Evolutionary conservation across 2,329 filamentous ascomycete species (phyloP).

Genomic region (Xylaria sp.): DNA sequence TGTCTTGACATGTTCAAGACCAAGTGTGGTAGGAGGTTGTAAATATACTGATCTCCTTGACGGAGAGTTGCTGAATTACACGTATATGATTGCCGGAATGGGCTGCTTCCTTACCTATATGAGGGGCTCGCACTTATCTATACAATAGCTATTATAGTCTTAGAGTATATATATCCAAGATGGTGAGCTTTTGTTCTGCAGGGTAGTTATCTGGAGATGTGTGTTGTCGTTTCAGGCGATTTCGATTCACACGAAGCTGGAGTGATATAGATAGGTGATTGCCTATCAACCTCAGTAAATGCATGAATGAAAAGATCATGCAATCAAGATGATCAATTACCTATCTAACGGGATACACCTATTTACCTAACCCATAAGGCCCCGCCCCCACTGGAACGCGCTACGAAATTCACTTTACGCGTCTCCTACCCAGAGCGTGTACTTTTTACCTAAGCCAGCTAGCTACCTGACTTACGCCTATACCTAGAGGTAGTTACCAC

Average conservation of each 20-base stretch:
- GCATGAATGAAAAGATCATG: background rate
- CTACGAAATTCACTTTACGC: slow-evolving; percentile 46
- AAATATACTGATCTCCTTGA: background rate
- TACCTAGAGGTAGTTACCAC: background rate
- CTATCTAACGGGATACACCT: background rate
- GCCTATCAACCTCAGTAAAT: background rate
- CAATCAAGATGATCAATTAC: background rate
- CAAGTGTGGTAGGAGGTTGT: background rate
- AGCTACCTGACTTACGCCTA: too few relatives aligned
- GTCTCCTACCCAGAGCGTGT: slow-evolving; percentile 36
- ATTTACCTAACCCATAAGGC: background rate
- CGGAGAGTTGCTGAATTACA: background rate
- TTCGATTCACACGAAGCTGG: background rate
- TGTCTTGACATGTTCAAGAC: background rate
- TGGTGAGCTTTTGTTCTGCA: background rate
- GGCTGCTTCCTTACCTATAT: background rate
- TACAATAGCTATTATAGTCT: background rate
- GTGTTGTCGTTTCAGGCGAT: background rate
- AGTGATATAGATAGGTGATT: too few relatives aligned
- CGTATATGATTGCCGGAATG: background rate
- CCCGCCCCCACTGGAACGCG: slow-evolving; percentile 41
- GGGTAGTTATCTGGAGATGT: background rate
- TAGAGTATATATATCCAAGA: background rate
- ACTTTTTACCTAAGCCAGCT: background rate
- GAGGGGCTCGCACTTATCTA: background rate